Conservation (phyloP, 2,329 filamentous ascomycete genomes). For the Colletotrichum cordylinicola region DNA sequence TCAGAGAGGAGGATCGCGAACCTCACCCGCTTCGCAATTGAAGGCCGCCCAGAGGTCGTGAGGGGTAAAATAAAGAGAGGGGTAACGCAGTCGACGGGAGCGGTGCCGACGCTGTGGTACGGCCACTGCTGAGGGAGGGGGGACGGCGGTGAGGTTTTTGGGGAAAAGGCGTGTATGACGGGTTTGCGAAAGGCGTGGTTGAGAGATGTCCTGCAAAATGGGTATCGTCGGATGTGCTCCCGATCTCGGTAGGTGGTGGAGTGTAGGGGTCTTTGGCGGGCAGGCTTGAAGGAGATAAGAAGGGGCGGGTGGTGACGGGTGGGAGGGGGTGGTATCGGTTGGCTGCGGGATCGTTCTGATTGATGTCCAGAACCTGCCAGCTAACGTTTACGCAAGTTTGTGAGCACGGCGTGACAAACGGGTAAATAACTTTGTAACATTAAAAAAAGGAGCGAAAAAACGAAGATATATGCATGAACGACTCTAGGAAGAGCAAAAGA, state of each 20-base stretch:
- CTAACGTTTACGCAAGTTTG: background rate
- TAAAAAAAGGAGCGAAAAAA: too few relatives aligned
- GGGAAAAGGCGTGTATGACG: background rate
- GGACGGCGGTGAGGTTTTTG: background rate
- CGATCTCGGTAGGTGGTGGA: constrained; percentile 7
- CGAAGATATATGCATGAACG: too few relatives aligned
- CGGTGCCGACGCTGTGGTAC: constrained; percentile 4
- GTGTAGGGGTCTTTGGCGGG: background rate
- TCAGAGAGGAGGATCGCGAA: background rate
- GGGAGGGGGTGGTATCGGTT: background rate
- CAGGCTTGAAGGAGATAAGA: background rate
- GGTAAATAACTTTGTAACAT: too few relatives aligned
- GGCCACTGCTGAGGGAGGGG: background rate
- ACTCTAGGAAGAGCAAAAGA: too few relatives aligned
- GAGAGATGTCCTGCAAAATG: constrained; percentile 1
- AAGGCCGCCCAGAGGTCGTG: background rate
- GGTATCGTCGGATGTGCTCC: constrained; percentile 20
- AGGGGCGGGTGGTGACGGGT: background rate
- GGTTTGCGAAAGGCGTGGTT: background rate
- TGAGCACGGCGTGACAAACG: background rate
- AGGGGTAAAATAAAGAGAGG: background rate
- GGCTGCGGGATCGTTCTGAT: background rate
- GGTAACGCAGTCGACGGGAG: background rate
- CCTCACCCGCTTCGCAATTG: background rate
- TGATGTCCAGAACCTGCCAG: background rate